Evolutionary conservation across 768 basidiomycete species (phyloP), one percentile per base, ranked within the genome.

Genomic region (Tricholoma matsutake): DNA sequence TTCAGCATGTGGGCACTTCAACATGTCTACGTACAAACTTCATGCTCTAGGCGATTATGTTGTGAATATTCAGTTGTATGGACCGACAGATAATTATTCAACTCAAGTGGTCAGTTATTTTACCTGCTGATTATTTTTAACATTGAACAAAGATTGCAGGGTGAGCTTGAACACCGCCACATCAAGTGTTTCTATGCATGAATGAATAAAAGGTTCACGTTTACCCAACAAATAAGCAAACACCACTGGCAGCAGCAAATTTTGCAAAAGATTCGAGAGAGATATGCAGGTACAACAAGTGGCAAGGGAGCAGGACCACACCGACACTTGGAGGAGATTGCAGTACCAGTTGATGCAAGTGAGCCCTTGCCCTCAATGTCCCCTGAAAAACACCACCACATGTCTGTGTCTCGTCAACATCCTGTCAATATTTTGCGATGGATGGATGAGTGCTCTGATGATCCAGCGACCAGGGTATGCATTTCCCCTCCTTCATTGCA

Each of bases 11-110:
- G 34, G 56, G 28, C 10, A 3, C 31, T 63, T 14, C 60, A 61
- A 31, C 56, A 35, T 65, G 11, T n/a, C 1, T 28, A 63, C 57
- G 10, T 58, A 58, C 55, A 62, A 64, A 41, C 41, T 56, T 25
- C 61, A 64, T 56, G 49, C 61, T 11, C 35, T 66, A n/a, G 65
- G 61, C 10, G 58, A 66, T 35, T 61, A 62, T 58, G 58, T 58
- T 25, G 54, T 29, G 7, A 57, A 37, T 29, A 66, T 66, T n/a
- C 3, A 3, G 22, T 25, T 25, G 22, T 25, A 25, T 25, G 22
- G 63, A 11, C 60, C 58, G 13, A 64, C 65, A 35, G 63, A 66
- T 16, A 60, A 41, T n/a, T 66, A 66, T 45, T 56, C 45, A 10
- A 66, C 63, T 32, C 37, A 66, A 49, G 20, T 57, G n/a, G 65